A percentile compares a stretch with the other conserved stretches of the same genome.
Evolutionary conservation across 257 asterid genomes (phyloP).

Genomic region (Gentiana dahurica): DNA sequence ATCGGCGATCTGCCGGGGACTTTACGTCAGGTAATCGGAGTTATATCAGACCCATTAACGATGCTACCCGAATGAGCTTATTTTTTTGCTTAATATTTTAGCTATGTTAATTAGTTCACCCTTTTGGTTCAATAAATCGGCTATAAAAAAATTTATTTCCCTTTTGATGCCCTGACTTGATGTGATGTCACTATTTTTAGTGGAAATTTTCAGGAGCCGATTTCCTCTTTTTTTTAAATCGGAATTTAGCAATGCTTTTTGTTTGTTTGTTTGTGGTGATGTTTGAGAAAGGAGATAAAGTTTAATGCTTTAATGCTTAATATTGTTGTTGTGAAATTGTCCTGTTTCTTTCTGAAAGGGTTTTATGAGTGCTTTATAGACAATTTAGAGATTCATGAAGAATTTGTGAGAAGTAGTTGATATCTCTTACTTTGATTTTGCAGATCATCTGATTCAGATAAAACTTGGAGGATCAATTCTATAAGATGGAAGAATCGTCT

Average conservation of each 20-base stretch:
- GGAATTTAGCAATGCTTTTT: no score
- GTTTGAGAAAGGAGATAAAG: no score
- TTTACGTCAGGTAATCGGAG: conserved; percentile 19
- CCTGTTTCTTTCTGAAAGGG: no score
- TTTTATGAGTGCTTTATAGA: background rate
- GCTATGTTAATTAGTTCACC: background rate
- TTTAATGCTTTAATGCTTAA: background rate
- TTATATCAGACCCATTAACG: conserved; percentile 9
- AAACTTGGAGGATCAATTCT: conserved; percentile 11
- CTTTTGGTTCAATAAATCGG: background rate
- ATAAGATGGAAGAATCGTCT: conserved; percentile 56
- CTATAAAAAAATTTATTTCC: no score
- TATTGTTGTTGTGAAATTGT: no score
- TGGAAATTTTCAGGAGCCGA: no score
- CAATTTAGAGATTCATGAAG: background rate
- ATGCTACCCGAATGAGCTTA: conserved; percentile 38
- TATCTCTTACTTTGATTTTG: conserved; percentile 15
- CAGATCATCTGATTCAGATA: conserved; percentile 26
- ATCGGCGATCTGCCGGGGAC: background rate
- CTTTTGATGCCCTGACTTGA: no score
- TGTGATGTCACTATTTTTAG: no score
- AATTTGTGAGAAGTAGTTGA: background rate
- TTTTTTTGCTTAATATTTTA: background rate
- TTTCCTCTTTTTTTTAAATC: no score
- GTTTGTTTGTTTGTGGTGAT: no score